Conservation (phyloP, 805 yeast genomes). For the Candida hungchunana region DNA sequence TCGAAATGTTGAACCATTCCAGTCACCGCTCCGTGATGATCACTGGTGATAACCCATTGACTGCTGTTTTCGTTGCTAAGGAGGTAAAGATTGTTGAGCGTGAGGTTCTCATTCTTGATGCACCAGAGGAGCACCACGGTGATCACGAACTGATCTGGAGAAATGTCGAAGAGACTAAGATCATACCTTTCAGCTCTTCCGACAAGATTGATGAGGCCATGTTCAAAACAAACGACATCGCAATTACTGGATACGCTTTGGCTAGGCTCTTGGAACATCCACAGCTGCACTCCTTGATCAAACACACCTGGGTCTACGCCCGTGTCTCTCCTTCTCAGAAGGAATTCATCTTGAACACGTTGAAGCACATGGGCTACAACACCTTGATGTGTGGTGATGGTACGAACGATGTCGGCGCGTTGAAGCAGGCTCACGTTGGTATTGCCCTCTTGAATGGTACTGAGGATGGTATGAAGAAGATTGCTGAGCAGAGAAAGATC, state of each 20-base stretch:
- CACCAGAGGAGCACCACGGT: constrained; percentile 65
- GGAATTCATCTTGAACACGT: constrained; percentile 79
- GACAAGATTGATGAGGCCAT: constrained; percentile 52
- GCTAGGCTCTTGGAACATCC: constrained; percentile 58
- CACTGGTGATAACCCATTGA: constrained; percentile 97
- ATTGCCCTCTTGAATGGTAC: constrained; percentile 97
- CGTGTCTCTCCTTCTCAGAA: constrained; percentile 96
- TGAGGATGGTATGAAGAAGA: constrained; percentile 85
- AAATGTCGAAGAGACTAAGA: constrained; percentile 70
- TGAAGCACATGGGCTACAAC: constrained; percentile 84
- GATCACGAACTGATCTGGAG: constrained; percentile 73
- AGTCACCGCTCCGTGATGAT: constrained; percentile 96
- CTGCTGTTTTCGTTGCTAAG: constrained; percentile 96
- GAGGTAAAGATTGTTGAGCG: constrained; percentile 86
- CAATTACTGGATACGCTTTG: constrained; percentile 91
- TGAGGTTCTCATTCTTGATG: constrained; percentile 81
- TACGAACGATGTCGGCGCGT: constrained; percentile 99
- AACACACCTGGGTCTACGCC: constrained; percentile 95
- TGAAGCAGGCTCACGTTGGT: constrained; percentile 97
- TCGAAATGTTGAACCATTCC: constrained; percentile 89
- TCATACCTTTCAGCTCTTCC: constrained; percentile 61
- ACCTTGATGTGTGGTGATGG: constrained; percentile 99
- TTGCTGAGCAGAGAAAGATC: constrained; percentile 72
- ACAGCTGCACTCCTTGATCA: constrained; percentile 68
- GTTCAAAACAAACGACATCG: constrained; percentile 71